Conservation (phyloP, 116 monocot genomes). For the Thalassia testudinum region DNA sequence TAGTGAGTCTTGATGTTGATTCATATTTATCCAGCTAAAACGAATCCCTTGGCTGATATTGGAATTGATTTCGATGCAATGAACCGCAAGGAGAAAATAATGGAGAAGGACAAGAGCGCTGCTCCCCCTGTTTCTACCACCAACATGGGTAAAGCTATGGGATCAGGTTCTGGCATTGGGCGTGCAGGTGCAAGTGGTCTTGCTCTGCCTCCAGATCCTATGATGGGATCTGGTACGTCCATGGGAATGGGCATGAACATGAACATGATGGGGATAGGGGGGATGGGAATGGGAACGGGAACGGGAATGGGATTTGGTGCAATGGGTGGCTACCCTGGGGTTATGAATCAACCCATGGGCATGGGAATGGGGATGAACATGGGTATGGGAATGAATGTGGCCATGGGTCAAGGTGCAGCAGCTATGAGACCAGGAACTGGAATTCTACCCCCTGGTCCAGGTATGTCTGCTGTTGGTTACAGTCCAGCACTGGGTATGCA, state of each 20-base stretch:
- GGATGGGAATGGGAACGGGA: conserved; percentile 14
- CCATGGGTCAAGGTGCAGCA: not conserved
- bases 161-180: conserved; percentile 79
- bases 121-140: conserved; percentile 34
- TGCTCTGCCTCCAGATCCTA: conserved; percentile 39
- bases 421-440: not conserved
- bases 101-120: conserved; percentile 29
- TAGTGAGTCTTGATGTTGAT: not conserved
- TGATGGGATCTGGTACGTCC: conserved; percentile 28
- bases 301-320: conserved; percentile 6
- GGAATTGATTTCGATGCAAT: conserved; percentile 90
- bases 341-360: conserved; percentile 1
- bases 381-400: not conserved
- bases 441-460: not conserved
- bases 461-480: not conserved
- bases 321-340: not conserved
- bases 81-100: conserved; percentile 75
- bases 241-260: conserved; percentile 18
- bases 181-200: conserved; percentile 26
- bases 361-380: conserved; percentile 23
- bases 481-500: not conserved
- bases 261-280: conserved; percentile 3
- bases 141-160: conserved; percentile 98
- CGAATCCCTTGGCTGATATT: conserved; percentile 76
- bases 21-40: conserved; percentile 27